Evolutionary conservation across 2,329 filamentous ascomycete species (phyloP), one percentile per base, ranked within the genome.

Genomic region (Arthrobotrys iridis): DNA sequence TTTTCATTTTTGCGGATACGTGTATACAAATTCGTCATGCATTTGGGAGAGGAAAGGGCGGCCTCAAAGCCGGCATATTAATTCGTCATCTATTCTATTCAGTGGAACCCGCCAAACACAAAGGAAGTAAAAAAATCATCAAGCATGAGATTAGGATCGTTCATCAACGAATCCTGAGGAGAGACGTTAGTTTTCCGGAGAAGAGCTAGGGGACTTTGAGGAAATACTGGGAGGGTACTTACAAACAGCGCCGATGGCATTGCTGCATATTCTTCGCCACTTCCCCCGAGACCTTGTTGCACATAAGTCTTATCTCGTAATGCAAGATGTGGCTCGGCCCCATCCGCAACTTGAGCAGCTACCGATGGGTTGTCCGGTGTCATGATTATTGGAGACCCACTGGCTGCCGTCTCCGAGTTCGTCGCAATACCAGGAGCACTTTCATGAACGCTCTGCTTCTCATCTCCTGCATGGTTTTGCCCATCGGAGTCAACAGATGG

Each of bases 111-210:
- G 18, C 71, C 71, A 64, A 75, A 75, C 1, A 75, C 71, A 15
- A 75, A 75, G 1, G 71, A 75, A 7, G 71, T 75, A 28, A 75
- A 75, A 40, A 75, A 75, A 24, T 75, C 71, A n/a, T 75, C 71
- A n/a, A 75, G 57, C 71, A 75, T 75, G 11, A 75, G 57, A 40
- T 75, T 75, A 4, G 71, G 71, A 37, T 75, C 63, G 24, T 75
- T 75, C 63, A 75, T 75, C 28, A 75, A 33, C 1, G 71, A 63
- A 22, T 75, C 57, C 71, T 75, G 59, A 5, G 7, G 8, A 10
- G 10, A 48, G 24, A 28, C 24, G 18, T 65, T 41, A 65, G 60
- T 33, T n/a, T 30, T 6, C 24, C 13, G n/a, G 11, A n/a, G 15
- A 4, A 20, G 4, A n/a, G 10, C 8, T 41, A n/a, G 20, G 8